Conservation (phyloP, 1,284 basidiomycete species). For the Ustilago crameri region DNA sequence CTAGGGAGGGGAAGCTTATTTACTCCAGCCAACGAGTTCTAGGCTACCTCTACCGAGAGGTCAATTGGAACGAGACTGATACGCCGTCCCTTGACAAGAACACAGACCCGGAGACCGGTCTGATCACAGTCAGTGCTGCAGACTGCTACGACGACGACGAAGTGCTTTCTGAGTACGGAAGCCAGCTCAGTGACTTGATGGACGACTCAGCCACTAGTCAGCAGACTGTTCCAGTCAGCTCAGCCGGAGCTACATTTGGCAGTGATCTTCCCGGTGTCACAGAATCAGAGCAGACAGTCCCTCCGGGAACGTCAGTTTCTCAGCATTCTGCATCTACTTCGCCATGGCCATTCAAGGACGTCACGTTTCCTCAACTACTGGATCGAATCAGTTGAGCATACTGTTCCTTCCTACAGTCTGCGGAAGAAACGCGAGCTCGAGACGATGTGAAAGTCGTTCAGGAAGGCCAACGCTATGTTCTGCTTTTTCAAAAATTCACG, state of each 20-base stretch:
- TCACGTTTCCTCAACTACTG: constrained; percentile 24
- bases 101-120: constrained; percentile 26
- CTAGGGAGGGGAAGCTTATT: constrained; percentile 11
- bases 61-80: constrained; percentile 35
- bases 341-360: constrained; percentile 19
- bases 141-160: constrained; percentile 6
- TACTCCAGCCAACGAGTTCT: constrained; percentile 33
- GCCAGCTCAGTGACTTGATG: constrained; percentile 7
- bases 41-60: constrained; percentile 24
- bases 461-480: constrained; percentile 19
- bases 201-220: constrained; percentile 1
- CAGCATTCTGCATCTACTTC: background rate
- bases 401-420: background rate
- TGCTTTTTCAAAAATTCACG: constrained; percentile 20
- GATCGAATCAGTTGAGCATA: constrained; percentile 11
- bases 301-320: background rate
- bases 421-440: background rate
- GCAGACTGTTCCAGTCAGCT: constrained; percentile 3
- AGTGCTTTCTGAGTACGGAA: constrained; percentile 5
- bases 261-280: background rate
- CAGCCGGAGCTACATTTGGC: constrained; percentile 10
- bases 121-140: constrained; percentile 9
- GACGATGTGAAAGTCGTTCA: constrained; percentile 3
- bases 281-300: background rate
- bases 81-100: constrained; percentile 25